Conservation (phyloP, 495 filamentous ascomycete genomes). For the Penicillium mononematosum region DNA sequence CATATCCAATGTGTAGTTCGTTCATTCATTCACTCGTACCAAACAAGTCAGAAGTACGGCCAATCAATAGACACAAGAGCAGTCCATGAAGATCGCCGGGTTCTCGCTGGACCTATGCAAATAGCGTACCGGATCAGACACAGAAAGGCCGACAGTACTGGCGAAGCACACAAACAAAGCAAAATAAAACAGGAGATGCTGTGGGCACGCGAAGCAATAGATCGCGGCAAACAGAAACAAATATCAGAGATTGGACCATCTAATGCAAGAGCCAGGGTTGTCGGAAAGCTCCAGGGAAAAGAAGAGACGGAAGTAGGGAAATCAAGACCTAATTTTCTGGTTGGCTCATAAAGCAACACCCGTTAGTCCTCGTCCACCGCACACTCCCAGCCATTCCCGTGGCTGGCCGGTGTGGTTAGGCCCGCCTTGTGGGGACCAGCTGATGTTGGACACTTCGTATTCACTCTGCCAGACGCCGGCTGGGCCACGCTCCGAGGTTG, state of each 20-base stretch:
- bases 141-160: neutral
- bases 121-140: neutral
- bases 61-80: slow-evolving; percentile 12
- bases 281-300: neutral
- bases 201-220: neutral
- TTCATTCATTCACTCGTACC: slow-evolving; percentile 47
- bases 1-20: slow-evolving; percentile 30
- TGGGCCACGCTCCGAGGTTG: slow-evolving; percentile 58
- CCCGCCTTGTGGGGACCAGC: slow-evolving; percentile 83
- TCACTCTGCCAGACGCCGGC: slow-evolving; percentile 91
- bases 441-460: slow-evolving; percentile 92
- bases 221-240: neutral
- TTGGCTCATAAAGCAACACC: slow-evolving; percentile 64
- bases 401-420: slow-evolving; percentile 61
- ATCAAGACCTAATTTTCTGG: neutral
- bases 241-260: neutral
- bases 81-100: slow-evolving; percentile 8
- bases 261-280: neutral
- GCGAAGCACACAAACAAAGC: neutral
- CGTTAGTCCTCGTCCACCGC: slow-evolving; percentile 88
- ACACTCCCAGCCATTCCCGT: slow-evolving; percentile 92
- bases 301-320: neutral
- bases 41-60: slow-evolving; percentile 19
- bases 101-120: slow-evolving; percentile 5
- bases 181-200: neutral